Evolutionary conservation across 768 basidiomycete species (phyloP), one percentile per base, ranked within the genome.

Genomic region (Pulveroboletus frians): DNA sequence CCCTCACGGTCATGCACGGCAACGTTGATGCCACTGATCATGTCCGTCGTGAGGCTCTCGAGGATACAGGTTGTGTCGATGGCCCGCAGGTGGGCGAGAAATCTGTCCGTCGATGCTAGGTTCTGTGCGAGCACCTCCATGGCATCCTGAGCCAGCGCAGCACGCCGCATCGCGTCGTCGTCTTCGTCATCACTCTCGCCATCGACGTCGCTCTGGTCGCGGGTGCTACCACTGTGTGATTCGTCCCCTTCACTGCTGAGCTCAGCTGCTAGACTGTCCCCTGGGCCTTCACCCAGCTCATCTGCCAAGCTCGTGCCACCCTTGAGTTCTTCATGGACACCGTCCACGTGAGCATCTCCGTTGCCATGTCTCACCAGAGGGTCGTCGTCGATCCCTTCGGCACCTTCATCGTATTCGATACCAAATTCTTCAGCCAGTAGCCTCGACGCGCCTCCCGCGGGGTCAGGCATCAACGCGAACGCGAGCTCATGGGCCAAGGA

Each of bases 401-500:
- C 86, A 39, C 86, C 88, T 63, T 90, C 88, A 53, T 92, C 90
- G 55, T 87, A 91, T 61, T 92, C 90, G 53, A 92, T 84, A 9
- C 90, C 90, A 54, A 92, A 88, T 66, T 92, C 91, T 68, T 92
- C 90, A 11, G 87, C 87, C 5, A 92, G 74, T 29, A 90, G 67
- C 64, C 81, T 85, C 20, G 88, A 90, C 21, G 67, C 38, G 46
- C 85, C 81, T 23, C 79, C 74, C 43, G 77, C 84, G 0, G 91
- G 89, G 69, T 92, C 90, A 20, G 89, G 90, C 82, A 91, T 87
- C 47, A 92, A 76, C 9, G 90, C 90, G 30, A 84, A 81, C 6
- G 91, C 90, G 31, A 92, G 79, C 61, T 92, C 90, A 67, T 92
- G 89, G 5, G 90, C 90, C 29, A 92, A 77, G 5, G 88, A 90